These are phyloP conservation scores for Marsdenia floribunda DNA, from an alignment of 257 asterid genomes.

Conservation along the genomic window DNA sequence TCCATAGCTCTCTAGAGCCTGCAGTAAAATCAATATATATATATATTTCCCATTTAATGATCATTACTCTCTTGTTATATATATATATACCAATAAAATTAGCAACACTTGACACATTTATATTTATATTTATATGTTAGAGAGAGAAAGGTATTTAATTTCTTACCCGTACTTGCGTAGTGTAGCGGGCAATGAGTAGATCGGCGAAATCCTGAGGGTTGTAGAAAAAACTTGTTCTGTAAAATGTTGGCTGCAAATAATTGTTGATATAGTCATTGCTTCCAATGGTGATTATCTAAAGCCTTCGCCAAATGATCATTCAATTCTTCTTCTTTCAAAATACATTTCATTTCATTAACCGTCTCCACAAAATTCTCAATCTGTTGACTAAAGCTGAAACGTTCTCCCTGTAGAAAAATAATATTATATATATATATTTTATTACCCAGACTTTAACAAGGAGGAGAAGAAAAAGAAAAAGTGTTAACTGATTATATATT, in stretches of 20 bases:
- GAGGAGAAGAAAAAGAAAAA: no score
- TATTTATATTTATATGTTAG: no score
- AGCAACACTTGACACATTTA: no score
- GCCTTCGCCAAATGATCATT: conserved; percentile 41
- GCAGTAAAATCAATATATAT: background rate
- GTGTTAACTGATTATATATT: no score
- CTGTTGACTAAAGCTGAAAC: conserved; percentile 55
- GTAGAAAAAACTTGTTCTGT: conserved; percentile 43
- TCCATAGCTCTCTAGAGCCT: conserved; percentile 57
- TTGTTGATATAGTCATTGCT: conserved; percentile 74
- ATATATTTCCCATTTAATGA: background rate
- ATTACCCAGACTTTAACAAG: no score
- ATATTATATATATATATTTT: no score
- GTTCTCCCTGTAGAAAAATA: conserved; percentile 40
- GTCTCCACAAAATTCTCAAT: conserved; percentile 45
- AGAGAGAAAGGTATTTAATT: no score
- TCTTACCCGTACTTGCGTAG: conserved; percentile 43
- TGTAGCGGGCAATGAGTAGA: conserved; percentile 48
- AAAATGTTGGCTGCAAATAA: conserved; percentile 51
- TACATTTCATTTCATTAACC: conserved; percentile 29
- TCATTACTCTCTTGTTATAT: no score
- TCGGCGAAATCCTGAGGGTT: conserved; percentile 50
- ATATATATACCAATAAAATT: no score
- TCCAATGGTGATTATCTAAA: conserved; percentile 48
- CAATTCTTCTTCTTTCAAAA: conserved; percentile 37